Evolutionary conservation across 768 basidiomycete species (phyloP), one percentile per base, ranked within the genome.

Genomic region (Suillus subaureus): DNA sequence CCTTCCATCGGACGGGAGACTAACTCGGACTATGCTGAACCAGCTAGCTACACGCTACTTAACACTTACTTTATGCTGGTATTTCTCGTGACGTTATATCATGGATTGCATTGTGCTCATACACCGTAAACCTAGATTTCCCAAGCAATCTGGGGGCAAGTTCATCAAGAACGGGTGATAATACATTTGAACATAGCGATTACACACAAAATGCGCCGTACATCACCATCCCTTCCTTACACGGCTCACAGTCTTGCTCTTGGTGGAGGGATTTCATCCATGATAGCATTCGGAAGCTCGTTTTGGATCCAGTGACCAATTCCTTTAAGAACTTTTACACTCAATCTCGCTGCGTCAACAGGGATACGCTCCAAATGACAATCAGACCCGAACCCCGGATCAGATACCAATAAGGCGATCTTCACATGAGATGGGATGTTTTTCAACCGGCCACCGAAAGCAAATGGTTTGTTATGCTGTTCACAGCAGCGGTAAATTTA

Each of bases 241-340:
- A 21, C 31, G 6, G 18, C 31, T 55, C 54, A 55, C 31, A 55
- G 4, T 12, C 33, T 55, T 55, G 31, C 18, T n/a, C 21, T 55
- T 55, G 54, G 31, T 12, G 33, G 31, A 11, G 54, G 31, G 13
- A 55, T 12, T 55, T 61, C 68, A 23, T 63, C 56, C 35, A 70
- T 42, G 23, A 71, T 66, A 54, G 63, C 40, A 18, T 61, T 61
- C 18, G 66, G 68, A n/a, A 62, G 62, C 7, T 67, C 68, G 7
- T 66, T 55, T 39, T 70, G 71, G 37, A 63, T 70, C 71, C 68
- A 72, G 55, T 70, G 68, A n/a, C 61, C 62, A 9, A 68, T 61
- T 35, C 61, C 47, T 4, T 37, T 31, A 26, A 67, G 56, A 45
- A 61, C 26, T 52, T 64, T 66, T 47, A 69, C 58, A n/a, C 58